These are phyloP conservation scores for Colletotrichum phormii DNA, from an alignment of 2,329 filamentous ascomycete species.

Conservation along the genomic window DNA sequence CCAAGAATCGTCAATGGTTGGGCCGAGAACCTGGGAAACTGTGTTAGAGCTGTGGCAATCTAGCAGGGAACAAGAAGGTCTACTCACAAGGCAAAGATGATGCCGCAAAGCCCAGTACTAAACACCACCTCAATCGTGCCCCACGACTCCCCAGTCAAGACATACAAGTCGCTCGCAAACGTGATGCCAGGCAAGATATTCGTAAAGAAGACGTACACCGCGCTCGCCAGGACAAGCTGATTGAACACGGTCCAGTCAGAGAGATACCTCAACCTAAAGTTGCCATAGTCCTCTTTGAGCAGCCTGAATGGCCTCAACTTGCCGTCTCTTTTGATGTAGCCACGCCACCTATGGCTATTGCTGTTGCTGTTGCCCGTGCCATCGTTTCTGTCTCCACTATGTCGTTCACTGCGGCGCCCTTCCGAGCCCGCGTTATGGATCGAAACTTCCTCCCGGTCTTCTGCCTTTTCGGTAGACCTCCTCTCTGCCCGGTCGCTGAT, in stretches of 20 bases:
- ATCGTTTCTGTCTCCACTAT: background rate
- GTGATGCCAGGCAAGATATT: constrained; percentile 75
- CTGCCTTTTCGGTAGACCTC: background rate
- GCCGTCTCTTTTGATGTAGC: constrained; percentile 50
- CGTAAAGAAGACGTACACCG: constrained; percentile 75
- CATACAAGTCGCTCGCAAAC: constrained; percentile 73
- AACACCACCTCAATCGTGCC: constrained; percentile 76
- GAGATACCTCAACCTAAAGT: constrained; percentile 58
- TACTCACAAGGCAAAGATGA: constrained; percentile 70
- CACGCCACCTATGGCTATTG: constrained; percentile 6
- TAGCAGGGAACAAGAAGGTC: background rate
- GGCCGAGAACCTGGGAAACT: constrained; percentile 57
- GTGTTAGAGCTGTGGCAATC: background rate
- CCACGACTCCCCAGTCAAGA: constrained; percentile 71
- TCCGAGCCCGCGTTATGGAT: background rate
- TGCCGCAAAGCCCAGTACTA: constrained; percentile 72
- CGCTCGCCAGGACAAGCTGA: constrained; percentile 71
- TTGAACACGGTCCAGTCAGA: constrained; percentile 72
- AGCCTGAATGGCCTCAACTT: constrained; percentile 64
- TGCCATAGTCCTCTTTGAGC: constrained; percentile 59
- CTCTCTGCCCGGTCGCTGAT: background rate
- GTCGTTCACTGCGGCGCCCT: background rate
- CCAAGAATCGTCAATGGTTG: constrained; percentile 75
- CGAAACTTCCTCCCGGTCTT: background rate
- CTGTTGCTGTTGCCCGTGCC: background rate